phyloP scores from a whole-genome alignment of 345 rosid species.

The Citrus unshiu region DNA sequence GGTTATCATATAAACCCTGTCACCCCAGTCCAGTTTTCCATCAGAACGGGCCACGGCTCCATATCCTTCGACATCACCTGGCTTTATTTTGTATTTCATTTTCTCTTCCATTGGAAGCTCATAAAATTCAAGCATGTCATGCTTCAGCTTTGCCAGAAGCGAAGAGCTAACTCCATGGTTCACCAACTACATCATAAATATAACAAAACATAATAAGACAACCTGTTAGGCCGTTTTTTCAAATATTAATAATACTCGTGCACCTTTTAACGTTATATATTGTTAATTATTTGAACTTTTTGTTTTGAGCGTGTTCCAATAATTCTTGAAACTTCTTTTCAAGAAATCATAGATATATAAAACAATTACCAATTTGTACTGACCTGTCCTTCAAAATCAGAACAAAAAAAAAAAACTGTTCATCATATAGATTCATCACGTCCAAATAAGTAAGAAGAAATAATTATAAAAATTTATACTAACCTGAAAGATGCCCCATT shows the following conservation, averaged over 20 bases:
- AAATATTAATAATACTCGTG: not conserved
- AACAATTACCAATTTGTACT: not conserved
- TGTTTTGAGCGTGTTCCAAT: not conserved
- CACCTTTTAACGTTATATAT: not conserved
- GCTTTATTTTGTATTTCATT: constrained; percentile 22
- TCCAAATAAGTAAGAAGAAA: too few relatives aligned
- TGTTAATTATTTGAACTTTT: not conserved
- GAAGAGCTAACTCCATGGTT: constrained; percentile 31
- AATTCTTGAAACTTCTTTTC: not conserved
- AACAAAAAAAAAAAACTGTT: too few relatives aligned
- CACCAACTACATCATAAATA: constrained; percentile 21
- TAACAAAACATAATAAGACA: not conserved
- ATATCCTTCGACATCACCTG: constrained; percentile 29
- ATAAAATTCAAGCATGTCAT: constrained; percentile 23
- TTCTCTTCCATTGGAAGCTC: constrained; percentile 32
- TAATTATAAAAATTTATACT: not conserved
- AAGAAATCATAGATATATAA: not conserved
- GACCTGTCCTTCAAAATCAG: constrained; percentile 19
- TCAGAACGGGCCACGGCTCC: not conserved
- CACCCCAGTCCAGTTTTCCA: constrained; percentile 36
- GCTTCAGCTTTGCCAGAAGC: constrained; percentile 15
- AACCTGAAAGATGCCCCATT: constrained; percentile 48
- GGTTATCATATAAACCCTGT: constrained; percentile 25
- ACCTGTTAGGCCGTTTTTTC: not conserved
- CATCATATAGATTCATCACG: too few relatives aligned